A percentile compares a stretch with the other conserved stretches of the same genome.
These are phyloP conservation scores for Sclerotinia sclerotiorum DNA, from an alignment of 2,329 filamentous ascomycete genomes.

Conservation along the genomic window DNA sequence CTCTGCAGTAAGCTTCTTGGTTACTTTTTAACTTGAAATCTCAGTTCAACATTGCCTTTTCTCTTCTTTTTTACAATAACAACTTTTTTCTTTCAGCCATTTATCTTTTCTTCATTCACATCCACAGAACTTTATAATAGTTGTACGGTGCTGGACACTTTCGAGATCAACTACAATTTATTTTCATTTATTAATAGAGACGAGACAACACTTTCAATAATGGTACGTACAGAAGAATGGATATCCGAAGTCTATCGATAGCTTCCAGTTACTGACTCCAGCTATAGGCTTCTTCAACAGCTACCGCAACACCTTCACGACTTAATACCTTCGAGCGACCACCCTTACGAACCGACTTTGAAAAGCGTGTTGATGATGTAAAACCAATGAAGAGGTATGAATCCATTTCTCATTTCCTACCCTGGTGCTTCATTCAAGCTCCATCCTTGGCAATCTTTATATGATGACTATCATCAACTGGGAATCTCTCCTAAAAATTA, in stretches of 20 bases:
- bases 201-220: constrained; percentile 32
- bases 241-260: neutral
- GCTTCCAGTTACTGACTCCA: constrained; percentile 13
- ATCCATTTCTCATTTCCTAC: constrained; percentile 14
- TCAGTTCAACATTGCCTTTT: constrained; percentile 13
- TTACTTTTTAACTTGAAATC: constrained; percentile 6
- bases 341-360: constrained; percentile 54
- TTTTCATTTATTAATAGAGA: constrained; percentile 30
- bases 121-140: constrained; percentile 2
- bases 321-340: constrained; percentile 24
- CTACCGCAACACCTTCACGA: constrained; percentile 61
- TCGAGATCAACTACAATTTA: constrained; percentile 26
- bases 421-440: constrained; percentile 10
- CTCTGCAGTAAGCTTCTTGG: neutral
- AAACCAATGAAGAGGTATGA: constrained; percentile 87
- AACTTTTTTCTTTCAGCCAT: constrained; percentile 18
- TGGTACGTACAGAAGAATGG: constrained; percentile 31
- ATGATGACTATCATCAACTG: constrained; percentile 90
- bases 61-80: neutral
- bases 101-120: constrained; percentile 11
- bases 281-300: constrained; percentile 40
- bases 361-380: constrained; percentile 77
- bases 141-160: constrained; percentile 38
- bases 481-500: constrained; percentile 99
- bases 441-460: constrained; percentile 41